These are phyloP conservation scores for Saraca asoca DNA, from an alignment of 331 rosid genomes.

Conservation along the genomic window DNA sequence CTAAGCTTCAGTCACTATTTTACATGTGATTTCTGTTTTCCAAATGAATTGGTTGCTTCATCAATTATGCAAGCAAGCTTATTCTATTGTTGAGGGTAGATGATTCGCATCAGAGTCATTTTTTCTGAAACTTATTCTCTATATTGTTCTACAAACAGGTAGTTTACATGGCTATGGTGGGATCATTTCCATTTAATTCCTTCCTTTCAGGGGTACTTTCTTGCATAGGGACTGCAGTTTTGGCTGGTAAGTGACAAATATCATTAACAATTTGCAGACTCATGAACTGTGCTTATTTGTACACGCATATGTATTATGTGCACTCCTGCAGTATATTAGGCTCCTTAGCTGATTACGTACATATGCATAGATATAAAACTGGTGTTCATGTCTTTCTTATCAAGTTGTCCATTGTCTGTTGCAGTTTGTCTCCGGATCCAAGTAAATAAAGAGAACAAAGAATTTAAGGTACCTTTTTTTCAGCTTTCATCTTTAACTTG, in stretches of 20 bases:
- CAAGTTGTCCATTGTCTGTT: conserved; percentile 24
- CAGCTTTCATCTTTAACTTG: background rate
- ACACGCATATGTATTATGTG: too few species aligned
- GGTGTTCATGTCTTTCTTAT: conserved; percentile 25
- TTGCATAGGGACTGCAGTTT: conserved; percentile 93
- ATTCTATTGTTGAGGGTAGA: too few species aligned
- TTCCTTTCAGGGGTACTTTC: conserved; percentile 95
- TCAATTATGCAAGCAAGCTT: too few species aligned
- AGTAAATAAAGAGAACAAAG: conserved; percentile 97
- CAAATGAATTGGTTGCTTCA: too few species aligned
- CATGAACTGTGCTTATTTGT: background rate
- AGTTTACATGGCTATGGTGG: conserved; percentile 79
- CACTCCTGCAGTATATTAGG: background rate
- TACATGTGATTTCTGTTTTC: too few species aligned
- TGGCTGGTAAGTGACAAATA: conserved; percentile 72
- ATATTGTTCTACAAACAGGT: conserved; percentile 55
- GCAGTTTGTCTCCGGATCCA: conserved; percentile 97
- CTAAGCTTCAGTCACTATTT: too few species aligned
- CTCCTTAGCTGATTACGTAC: background rate
- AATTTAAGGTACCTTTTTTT: conserved; percentile 71
- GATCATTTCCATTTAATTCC: conserved; percentile 94
- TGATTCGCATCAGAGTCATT: too few species aligned
- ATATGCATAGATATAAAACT: background rate
- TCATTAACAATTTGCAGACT: conserved; percentile 5
- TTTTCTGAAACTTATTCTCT: background rate